Conservation (phyloP, 2,329 filamentous ascomycete species). For the Fusarium sarcochroum region DNA sequence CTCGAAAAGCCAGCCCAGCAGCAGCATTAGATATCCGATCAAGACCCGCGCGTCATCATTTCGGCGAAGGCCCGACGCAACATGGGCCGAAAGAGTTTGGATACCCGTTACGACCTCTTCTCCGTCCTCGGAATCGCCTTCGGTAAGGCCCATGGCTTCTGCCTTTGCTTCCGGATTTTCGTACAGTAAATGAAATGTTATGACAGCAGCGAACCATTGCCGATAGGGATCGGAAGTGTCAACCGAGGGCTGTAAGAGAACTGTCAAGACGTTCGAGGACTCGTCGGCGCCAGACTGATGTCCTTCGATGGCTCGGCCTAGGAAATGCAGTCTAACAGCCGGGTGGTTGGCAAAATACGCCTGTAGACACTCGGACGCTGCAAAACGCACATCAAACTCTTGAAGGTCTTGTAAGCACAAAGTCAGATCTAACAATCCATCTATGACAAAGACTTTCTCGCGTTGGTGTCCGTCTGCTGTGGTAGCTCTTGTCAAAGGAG, state of each 20-base stretch:
- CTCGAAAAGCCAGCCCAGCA: slow-evolving; percentile 92
- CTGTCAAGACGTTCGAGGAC: slow-evolving; percentile 89
- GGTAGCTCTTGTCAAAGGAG: slow-evolving; percentile 62
- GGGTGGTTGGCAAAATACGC: slow-evolving; percentile 90
- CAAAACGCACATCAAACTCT: slow-evolving; percentile 84
- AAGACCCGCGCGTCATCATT: slow-evolving; percentile 83
- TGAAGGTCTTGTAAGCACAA: slow-evolving; percentile 76
- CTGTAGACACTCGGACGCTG: slow-evolving; percentile 91
- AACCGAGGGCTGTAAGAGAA: slow-evolving; percentile 78
- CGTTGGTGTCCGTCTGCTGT: slow-evolving; percentile 61
- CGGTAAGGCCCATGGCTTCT: slow-evolving; percentile 83
- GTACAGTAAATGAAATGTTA: slow-evolving; percentile 87
- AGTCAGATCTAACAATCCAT: slow-evolving; percentile 87
- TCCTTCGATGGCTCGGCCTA: slow-evolving; percentile 89
- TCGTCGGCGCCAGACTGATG: slow-evolving; percentile 83
- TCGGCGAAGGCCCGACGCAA: slow-evolving; percentile 83
- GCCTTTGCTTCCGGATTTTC: slow-evolving; percentile 85
- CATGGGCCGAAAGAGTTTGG: slow-evolving; percentile 86
- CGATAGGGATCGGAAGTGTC: slow-evolving; percentile 84
- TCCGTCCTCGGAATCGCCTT: slow-evolving; percentile 88
- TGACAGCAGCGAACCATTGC: slow-evolving; percentile 88
- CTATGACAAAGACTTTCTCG: slow-evolving; percentile 87
- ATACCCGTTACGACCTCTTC: slow-evolving; percentile 97
- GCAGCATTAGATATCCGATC: slow-evolving; percentile 89
- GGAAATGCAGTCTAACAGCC: slow-evolving; percentile 86